Evolutionary conservation across 768 basidiomycete genomes (phyloP).

Genomic region (Termitomyces sp.): DNA sequence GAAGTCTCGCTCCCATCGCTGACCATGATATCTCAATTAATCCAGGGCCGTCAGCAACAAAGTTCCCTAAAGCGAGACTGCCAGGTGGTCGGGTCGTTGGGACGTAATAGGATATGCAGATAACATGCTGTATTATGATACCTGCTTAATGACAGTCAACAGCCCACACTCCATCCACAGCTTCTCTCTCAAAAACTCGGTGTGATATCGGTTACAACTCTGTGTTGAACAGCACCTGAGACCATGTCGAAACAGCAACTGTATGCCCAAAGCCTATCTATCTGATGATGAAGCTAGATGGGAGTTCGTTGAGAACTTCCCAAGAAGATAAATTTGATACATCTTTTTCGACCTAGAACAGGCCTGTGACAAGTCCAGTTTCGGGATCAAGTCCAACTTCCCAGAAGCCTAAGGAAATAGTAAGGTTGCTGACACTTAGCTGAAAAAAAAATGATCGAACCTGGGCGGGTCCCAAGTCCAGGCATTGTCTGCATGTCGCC

Average conservation of each 20-base stretch:
- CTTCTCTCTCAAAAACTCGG: background rate
- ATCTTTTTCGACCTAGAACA: conserved; percentile 52
- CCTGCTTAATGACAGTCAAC: background rate
- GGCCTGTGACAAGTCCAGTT: conserved; percentile 77
- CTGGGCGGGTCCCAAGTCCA: conserved; percentile 88
- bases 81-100: conserved; percentile 17
- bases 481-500: conserved; percentile 99
- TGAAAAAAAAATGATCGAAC: conserved; percentile 26
- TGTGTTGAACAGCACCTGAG: conserved; percentile 15
- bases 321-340: background rate
- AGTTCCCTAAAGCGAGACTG: conserved; percentile 11
- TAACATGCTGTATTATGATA: background rate
- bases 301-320: conserved; percentile 21
- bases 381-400: conserved; percentile 80
- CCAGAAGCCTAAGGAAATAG: conserved; percentile 66
- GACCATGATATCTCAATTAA: background rate
- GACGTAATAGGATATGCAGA: background rate
- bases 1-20: conserved; percentile 2
- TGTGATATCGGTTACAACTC: conserved; percentile 7
- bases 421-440: conserved; percentile 6
- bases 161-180: background rate
- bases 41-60: background rate
- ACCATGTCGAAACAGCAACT: conserved; percentile 8
- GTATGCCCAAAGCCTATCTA: conserved; percentile 10
- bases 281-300: conserved; percentile 11